A percentile compares a stretch with the other conserved stretches of the same genome.
These are phyloP conservation scores for Parathielavia appendiculata DNA, from an alignment of 495 filamentous ascomycete species.

Conservation along the genomic window DNA sequence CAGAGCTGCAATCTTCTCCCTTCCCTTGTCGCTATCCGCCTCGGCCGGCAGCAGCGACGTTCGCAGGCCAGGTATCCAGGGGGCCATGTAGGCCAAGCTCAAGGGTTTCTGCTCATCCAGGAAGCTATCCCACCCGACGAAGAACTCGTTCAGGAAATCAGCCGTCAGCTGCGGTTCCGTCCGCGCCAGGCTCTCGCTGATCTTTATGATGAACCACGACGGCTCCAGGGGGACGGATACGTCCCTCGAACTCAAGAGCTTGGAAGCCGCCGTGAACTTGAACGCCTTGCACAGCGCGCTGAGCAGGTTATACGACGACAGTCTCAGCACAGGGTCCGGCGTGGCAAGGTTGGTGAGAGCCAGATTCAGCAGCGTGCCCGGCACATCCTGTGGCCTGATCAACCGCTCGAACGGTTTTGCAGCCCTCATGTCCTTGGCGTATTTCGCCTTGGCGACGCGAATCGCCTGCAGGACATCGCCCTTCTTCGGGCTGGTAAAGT, in stretches of 20 bases:
- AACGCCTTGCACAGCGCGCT: constrained; percentile 59
- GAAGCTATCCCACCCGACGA: constrained; percentile 63
- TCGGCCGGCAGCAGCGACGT: constrained; percentile 53
- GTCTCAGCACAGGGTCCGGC: constrained; percentile 49
- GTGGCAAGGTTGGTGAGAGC: constrained; percentile 59
- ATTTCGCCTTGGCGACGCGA: constrained; percentile 53
- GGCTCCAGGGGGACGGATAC: constrained; percentile 55
- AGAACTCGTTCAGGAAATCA: constrained; percentile 64
- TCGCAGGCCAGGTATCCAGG: constrained; percentile 56
- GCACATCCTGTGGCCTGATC: constrained; percentile 62
- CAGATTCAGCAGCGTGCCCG: constrained; percentile 60
- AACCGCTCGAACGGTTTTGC: constrained; percentile 54
- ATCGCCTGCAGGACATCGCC: constrained; percentile 56
- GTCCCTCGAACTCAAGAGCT: constrained; percentile 55
- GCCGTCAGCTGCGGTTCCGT: constrained; percentile 61
- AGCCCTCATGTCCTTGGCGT: constrained; percentile 53
- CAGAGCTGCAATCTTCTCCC: constrained; percentile 55
- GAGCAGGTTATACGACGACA: constrained; percentile 59
- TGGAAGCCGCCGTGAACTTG: constrained; percentile 55
- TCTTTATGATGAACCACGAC: constrained; percentile 57
- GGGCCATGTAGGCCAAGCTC: constrained; percentile 61
- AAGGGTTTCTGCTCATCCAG: constrained; percentile 56
- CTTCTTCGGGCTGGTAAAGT: constrained; percentile 58
- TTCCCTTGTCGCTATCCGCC: constrained; percentile 54
- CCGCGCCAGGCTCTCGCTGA: constrained; percentile 55